These are phyloP conservation scores for Rhododendron griersonianum DNA, from an alignment of 148 eudicot genomes.

Conservation along the genomic window DNA sequence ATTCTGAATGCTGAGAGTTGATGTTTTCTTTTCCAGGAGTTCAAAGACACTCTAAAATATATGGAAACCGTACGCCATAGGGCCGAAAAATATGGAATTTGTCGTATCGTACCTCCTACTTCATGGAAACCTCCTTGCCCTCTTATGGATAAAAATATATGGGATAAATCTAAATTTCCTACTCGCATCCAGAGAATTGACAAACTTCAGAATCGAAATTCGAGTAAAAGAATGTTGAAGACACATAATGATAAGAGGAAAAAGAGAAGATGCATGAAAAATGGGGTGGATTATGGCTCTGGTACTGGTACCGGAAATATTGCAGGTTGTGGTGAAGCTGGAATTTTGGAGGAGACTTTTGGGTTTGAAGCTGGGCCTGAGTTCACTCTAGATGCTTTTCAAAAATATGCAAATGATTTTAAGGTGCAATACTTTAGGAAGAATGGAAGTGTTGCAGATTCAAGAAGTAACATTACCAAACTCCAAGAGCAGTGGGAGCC, in stretches of 20 bases:
- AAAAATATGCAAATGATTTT: constrained; percentile 83
- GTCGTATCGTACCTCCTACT: constrained; percentile 92
- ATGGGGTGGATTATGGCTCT: constrained; percentile 36
- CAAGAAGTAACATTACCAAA: constrained; percentile 21
- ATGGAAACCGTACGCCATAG: constrained; percentile 62
- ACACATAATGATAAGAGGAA: constrained; percentile 47
- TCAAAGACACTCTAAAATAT: constrained; percentile 68
- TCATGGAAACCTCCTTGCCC: constrained; percentile 90
- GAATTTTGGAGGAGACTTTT: constrained; percentile 35
- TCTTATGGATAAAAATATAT: constrained; percentile 53
- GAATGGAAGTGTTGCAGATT: constrained; percentile 23
- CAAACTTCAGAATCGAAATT: constrained; percentile 85
- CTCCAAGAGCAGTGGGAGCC: constrained; percentile 50
- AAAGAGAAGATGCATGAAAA: constrained; percentile 63
- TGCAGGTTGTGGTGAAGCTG: constrained; percentile 16
- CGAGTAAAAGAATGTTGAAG: constrained; percentile 42
- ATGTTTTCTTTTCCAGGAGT: constrained; percentile 56
- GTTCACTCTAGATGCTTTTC: constrained; percentile 72
- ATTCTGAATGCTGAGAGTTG: constrained; percentile 4
- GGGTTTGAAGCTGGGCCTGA: constrained; percentile 98
- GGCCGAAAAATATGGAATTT: constrained; percentile 91
- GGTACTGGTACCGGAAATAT: constrained; percentile 11
- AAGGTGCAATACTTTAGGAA: constrained; percentile 68
- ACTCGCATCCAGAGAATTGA: constrained; percentile 90
- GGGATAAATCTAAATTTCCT: constrained; percentile 73